phyloP scores from a whole-genome alignment of 352 stramenopile genomes.

The Plasmopara muralis region DNA sequence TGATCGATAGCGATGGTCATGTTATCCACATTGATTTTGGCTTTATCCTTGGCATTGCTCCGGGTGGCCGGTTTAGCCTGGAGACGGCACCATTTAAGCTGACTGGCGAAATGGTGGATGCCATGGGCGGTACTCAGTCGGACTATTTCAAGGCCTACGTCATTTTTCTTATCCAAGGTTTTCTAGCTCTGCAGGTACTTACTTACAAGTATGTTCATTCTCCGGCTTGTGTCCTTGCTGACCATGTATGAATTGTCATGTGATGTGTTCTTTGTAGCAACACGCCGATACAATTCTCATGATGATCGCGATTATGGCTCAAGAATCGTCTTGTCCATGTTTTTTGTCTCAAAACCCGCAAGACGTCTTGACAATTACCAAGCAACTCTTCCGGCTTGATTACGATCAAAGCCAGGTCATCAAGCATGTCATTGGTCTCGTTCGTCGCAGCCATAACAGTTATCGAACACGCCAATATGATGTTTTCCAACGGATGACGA shows the following conservation, averaged over 20 bases:
- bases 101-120: conserved; percentile 96
- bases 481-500: conserved; percentile 90
- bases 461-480: conserved; percentile 89
- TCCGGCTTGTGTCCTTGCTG: conserved; percentile 6
- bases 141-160: conserved; percentile 95
- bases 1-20: conserved; percentile 96
- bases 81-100: conserved; percentile 98
- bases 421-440: conserved; percentile 85
- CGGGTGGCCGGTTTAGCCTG: conserved; percentile 91
- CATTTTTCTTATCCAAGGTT: conserved; percentile 96
- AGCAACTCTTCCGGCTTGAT: conserved; percentile 74
- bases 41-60: conserved; percentile 97
- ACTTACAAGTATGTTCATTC: background rate
- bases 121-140: conserved; percentile 90
- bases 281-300: conserved; percentile 92
- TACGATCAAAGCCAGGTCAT: conserved; percentile 84
- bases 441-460: conserved; percentile 86
- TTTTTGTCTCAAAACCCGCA: conserved; percentile 84
- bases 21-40: conserved; percentile 99
- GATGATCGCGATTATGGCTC: conserved; percentile 96
- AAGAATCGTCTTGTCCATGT: conserved; percentile 94
- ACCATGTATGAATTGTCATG: conserved; percentile 11
- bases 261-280: conserved; percentile 37
- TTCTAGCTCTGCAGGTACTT: conserved; percentile 91
- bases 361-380: conserved; percentile 68